Conservation (phyloP, 176 grass and related monocot species). For the Alopecurus myosuroides region DNA sequence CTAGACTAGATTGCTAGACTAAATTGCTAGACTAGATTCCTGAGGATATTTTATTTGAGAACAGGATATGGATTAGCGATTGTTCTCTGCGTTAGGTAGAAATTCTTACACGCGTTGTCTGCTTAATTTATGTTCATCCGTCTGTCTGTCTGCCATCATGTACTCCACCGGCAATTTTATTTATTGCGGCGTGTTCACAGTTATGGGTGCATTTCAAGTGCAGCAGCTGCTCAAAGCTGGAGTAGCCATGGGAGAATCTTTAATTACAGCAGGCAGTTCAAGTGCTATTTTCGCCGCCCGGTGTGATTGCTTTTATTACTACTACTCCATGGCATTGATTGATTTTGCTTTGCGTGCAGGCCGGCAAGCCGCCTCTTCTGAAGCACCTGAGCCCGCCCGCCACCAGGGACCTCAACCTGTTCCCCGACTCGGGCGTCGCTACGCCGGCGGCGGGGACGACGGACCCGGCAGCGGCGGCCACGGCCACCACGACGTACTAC, state of each 20-base stretch:
- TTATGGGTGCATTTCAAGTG: neutral
- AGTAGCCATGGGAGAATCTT: neutral
- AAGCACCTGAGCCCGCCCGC: conserved; percentile 26
- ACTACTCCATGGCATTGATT: neutral
- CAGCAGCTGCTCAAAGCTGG: no score
- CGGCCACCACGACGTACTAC: conserved; percentile 39
- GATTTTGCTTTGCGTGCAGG: conserved; percentile 23
- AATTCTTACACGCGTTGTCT: neutral
- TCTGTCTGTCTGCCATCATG: neutral
- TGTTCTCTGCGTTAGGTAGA: neutral
- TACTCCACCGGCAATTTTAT: neutral
- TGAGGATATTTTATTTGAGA: neutral
- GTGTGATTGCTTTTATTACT: neutral
- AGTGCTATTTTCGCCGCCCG: neutral
- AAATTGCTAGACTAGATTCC: neutral
- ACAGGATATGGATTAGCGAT: neutral
- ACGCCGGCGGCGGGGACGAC: neutral
- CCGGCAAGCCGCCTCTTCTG: conserved; percentile 42
- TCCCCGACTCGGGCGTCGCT: conserved; percentile 28
- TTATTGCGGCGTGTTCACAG: neutral
- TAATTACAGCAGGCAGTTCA: neutral
- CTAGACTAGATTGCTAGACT: neutral
- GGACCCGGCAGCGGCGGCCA: neutral
- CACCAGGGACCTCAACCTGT: conserved; percentile 40
- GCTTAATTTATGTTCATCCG: neutral